Base-by-base conservation (phyloP, 345 rosid genomes). In the Eucalyptus virginea region DNA sequence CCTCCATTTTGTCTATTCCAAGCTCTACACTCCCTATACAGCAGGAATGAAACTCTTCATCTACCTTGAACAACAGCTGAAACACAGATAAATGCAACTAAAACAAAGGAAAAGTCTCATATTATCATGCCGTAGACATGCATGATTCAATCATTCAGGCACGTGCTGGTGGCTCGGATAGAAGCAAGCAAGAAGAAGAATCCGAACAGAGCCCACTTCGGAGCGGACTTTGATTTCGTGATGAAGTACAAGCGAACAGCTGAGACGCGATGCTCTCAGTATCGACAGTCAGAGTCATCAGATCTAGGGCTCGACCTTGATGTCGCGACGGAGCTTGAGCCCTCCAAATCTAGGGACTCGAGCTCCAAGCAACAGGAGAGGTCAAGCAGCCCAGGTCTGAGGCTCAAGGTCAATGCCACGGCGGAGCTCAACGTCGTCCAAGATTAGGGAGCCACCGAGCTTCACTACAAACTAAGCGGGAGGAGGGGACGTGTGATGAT, bases 141-240 rank as follows among this genome's bases (percentile, higher is more conserved):
- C 44, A 16, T 15, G 81, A 34, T 34, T 72, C 44, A 34, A 18
- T 72, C 81, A 32, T 34, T 72, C 26, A 9, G 14, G 18, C 87
- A 94, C 97, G 92, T 86, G 96, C 98, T 92, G 83, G 99, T 94
- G 58, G 99, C 98, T 26, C 96, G 97, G 32, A 95, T 98, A 58
- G 96, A 95, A 81, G 94, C 95, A 81, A 96, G 99, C 94, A 94
- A 93, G 96, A 98, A 97, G 92, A 94, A 96, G 97, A 97, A 96
- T 18, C 99, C 98, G 86, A 98, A 95, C 21, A 94, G 97, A 88
- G 98, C 94, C 86, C 93, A 96, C 90, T 94, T 95, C 17, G 96
- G 97, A 89, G 98, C 91, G 47, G 98, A 88, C 92, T 95, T 96
- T 37, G 98, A 98, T 91, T 94, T 94, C 52, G 94, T 94, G 91